A percentile compares a stretch with the other conserved stretches of the same genome.
Conservation (phyloP, 768 basidiomycete genomes). For the Naganishia kalamii region DNA sequence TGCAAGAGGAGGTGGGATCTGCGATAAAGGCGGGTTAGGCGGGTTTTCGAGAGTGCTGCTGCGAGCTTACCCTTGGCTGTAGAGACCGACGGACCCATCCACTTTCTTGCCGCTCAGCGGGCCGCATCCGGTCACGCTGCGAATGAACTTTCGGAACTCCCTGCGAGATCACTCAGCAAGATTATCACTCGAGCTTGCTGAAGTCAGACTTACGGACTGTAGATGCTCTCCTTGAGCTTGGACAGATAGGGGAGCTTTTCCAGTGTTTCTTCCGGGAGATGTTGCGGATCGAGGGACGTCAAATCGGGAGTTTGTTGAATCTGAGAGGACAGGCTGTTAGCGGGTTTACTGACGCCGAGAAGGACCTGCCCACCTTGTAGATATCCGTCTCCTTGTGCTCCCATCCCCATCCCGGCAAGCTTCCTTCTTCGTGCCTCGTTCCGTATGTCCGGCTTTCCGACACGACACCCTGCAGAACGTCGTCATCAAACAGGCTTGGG, state of each 20-base stretch:
- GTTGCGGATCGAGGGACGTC: conserved; percentile 69
- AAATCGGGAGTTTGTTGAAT: conserved; percentile 96
- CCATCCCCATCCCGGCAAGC: conserved; percentile 46
- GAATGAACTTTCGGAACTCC: conserved; percentile 74
- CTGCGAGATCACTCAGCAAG: conserved; percentile 19
- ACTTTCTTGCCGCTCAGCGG: conserved; percentile 84
- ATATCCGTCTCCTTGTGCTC: conserved; percentile 91
- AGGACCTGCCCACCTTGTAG: conserved; percentile 63
- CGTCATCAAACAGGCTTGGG: conserved; percentile 74
- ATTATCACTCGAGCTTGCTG: not conserved
- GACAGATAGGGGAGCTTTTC: conserved; percentile 73
- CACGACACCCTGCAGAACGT: conserved; percentile 51
- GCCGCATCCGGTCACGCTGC: conserved; percentile 82
- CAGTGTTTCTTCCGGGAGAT: conserved; percentile 69
- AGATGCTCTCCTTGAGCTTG: conserved; percentile 80
- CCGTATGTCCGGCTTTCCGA: conserved; percentile 43
- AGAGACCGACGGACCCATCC: conserved; percentile 91
- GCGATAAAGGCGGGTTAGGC: not conserved
- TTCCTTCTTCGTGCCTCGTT: conserved; percentile 37
- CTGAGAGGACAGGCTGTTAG: conserved; percentile 51
- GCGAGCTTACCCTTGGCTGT: conserved; percentile 69
- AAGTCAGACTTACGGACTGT: conserved; percentile 53
- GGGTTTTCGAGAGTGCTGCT: not conserved
- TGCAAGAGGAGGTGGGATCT: conserved; percentile 75
- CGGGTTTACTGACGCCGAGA: too few relatives aligned